A percentile compares a stretch with the other conserved stretches of the same genome.
Conservation (phyloP, 805 yeast genomes). For the Sugiyamaella lignohabitans region DNA sequence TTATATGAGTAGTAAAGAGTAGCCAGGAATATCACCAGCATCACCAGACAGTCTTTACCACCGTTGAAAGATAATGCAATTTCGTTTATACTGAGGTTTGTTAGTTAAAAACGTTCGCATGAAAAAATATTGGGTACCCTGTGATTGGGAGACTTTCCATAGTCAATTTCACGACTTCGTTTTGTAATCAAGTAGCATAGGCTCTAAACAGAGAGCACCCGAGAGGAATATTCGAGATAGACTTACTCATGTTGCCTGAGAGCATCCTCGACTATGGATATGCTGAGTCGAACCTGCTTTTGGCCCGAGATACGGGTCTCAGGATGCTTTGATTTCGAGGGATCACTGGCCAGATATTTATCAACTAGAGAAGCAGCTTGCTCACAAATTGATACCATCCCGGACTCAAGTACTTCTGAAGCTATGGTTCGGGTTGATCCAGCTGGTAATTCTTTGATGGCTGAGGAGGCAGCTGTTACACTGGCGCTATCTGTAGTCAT, state of each 20-base stretch:
- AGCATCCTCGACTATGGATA: constrained; percentile 27
- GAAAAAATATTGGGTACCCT: neutral
- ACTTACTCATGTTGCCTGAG: constrained; percentile 22
- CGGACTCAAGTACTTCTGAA: no score
- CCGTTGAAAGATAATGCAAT: constrained; percentile 84
- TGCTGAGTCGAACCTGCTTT: constrained; percentile 22
- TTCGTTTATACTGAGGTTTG: constrained; percentile 14
- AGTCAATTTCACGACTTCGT: no score
- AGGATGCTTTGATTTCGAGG: neutral
- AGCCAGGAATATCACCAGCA: constrained; percentile 69
- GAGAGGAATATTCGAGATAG: neutral
- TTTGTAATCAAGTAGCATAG: no score
- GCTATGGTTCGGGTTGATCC: no score
- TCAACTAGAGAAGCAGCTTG: constrained; percentile 13
- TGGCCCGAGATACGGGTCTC: constrained; percentile 16
- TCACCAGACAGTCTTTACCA: constrained; percentile 92
- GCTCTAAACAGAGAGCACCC: neutral
- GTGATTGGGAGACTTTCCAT: neutral
- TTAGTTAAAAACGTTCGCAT: neutral
- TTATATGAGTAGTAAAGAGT: constrained; percentile 32
- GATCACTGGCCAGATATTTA: constrained; percentile 7
- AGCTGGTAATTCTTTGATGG: no score
- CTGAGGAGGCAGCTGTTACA: no score
- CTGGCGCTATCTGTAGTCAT: no score
- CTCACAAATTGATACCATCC: constrained; percentile 8